A percentile compares a stretch with the other conserved stretches of the same genome.
These are phyloP conservation scores for Babesia ovis DNA, from an alignment of 169 alveolate genomes.

Conservation along the genomic window DNA sequence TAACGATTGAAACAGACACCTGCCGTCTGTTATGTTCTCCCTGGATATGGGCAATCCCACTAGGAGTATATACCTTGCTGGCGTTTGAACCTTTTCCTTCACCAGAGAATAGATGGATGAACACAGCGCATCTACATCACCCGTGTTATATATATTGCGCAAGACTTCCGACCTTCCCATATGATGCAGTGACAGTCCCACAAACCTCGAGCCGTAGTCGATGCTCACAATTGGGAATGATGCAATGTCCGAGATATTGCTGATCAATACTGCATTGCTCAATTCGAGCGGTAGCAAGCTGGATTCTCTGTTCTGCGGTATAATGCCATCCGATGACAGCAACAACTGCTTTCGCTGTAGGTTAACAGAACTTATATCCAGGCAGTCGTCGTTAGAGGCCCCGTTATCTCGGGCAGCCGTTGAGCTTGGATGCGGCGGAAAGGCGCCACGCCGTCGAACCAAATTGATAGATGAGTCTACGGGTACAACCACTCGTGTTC, in stretches of 20 bases:
- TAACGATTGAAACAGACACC: constrained; percentile 11
- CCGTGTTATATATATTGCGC: background rate
- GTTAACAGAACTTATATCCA: background rate
- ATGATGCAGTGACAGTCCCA: constrained; percentile 37
- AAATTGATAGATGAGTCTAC: constrained; percentile 11
- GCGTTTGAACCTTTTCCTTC: constrained; percentile 5
- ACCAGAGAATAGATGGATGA: constrained; percentile 1
- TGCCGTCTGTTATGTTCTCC: constrained; percentile 2
- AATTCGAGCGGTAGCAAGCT: constrained; percentile 1
- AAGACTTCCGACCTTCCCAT: constrained; percentile 14
- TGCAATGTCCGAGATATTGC: background rate
- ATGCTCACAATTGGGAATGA: constrained; percentile 31
- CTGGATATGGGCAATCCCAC: constrained; percentile 27
- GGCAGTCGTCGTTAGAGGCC: too few relatives aligned
- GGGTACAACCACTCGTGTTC: constrained; percentile 5
- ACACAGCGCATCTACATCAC: constrained; percentile 13
- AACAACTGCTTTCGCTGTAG: background rate
- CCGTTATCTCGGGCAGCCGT: too few relatives aligned
- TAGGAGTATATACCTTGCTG: constrained; percentile 9
- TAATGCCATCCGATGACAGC: background rate
- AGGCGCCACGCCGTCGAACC: too few relatives aligned
- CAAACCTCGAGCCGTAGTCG: constrained; percentile 27
- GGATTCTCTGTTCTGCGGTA: background rate
- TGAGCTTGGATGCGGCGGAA: too few relatives aligned
- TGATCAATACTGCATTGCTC: constrained; percentile 8